These are phyloP conservation scores for Plasmodium cynomolgi DNA, from an alignment of 169 alveolate genomes.

Conservation along the genomic window DNA sequence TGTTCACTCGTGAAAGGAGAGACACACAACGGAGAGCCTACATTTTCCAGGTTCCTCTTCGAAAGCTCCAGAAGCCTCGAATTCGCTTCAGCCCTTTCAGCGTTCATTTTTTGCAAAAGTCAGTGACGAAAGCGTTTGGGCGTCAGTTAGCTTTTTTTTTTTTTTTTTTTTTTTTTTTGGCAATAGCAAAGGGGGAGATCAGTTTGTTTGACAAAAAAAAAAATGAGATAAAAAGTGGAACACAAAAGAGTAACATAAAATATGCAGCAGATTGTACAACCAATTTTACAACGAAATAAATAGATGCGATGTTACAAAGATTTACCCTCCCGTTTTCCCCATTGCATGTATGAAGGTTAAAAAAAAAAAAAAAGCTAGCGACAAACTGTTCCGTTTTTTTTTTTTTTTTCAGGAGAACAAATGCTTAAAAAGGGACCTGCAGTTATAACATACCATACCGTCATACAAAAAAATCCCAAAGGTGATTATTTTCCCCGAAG, in stretches of 20 bases:
- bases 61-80: constrained; percentile 59
- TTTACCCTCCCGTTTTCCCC: background rate
- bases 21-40: background rate
- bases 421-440: background rate
- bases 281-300: background rate
- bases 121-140: background rate
- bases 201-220: background rate
- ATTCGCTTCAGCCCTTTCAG: constrained; percentile 58
- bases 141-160: background rate
- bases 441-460: background rate
- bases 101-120: constrained; percentile 37
- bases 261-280: background rate
- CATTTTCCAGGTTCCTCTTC: constrained; percentile 63
- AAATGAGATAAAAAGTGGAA: background rate
- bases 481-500: background rate
- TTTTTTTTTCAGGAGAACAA: background rate
- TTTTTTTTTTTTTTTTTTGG: background rate
- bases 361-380: constrained; percentile 1
- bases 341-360: background rate
- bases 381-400: background rate
- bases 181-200: background rate
- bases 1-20: background rate
- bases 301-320: background rate
- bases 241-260: background rate
- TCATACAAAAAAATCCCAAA: background rate